phyloP scores from a whole-genome alignment of 225 moss, liverwort and hornwort genomes.

The Polytrichum formosum region DNA sequence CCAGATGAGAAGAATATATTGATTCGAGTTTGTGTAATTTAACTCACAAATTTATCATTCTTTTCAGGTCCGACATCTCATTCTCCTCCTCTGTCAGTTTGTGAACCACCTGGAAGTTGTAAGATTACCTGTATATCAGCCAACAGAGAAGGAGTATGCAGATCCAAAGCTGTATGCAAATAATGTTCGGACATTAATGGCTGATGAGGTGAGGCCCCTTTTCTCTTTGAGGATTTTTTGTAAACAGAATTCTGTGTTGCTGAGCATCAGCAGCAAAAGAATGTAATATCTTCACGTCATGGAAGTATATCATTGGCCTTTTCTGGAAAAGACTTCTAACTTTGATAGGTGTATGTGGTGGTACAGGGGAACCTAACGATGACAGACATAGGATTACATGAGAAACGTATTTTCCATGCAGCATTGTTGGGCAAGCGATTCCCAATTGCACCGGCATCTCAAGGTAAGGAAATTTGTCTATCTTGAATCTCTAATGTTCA shows the following conservation, averaged over 20 bases:
- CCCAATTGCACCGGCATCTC: conserved; percentile 48
- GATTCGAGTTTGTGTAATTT: not conserved
- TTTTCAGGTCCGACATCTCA: conserved; percentile 73
- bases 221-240: not conserved
- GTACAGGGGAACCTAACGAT: conserved; percentile 62
- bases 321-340: too few species aligned
- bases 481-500: too few species aligned
- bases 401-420: conserved; percentile 97
- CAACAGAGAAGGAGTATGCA: conserved; percentile 70
- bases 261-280: too few species aligned
- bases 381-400: conserved; percentile 77
- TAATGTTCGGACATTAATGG: conserved; percentile 80
- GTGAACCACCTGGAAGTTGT: conserved; percentile 89
- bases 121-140: conserved; percentile 76
- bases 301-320: too few species aligned
- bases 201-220: conserved; percentile 60
- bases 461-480: conserved; percentile 16
- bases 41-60: not conserved
- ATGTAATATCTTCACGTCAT: too few species aligned
- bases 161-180: conserved; percentile 81
- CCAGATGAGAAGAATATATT: too few species aligned
- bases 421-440: conserved; percentile 74
- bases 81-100: conserved; percentile 82
- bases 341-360: too few species aligned
- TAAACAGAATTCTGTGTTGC: too few species aligned